Evolutionary conservation across 371 early-diverging fungal species (phyloP).

Genomic region (Phascolomyces articulosus): DNA sequence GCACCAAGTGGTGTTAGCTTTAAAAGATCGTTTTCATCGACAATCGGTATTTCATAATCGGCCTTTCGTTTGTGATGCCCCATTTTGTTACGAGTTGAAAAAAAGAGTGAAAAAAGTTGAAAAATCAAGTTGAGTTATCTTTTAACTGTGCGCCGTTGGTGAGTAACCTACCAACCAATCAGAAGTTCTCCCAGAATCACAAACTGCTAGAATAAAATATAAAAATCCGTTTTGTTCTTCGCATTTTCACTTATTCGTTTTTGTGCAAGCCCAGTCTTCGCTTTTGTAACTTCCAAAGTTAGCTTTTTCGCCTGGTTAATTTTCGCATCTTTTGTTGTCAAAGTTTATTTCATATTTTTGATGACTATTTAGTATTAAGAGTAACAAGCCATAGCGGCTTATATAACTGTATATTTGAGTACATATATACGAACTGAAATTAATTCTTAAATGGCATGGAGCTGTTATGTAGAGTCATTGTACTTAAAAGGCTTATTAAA

Average conservation of each 20-base stretch:
- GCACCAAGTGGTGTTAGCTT: conserved; percentile 97
- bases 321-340: no score
- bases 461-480: background rate
- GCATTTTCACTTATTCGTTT: no score
- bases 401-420: background rate
- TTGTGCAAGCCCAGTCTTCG: no score
- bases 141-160: no score
- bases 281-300: background rate
- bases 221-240: no score
- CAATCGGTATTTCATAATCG: conserved; percentile 53
- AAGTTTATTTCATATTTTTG: background rate
- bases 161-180: no score
- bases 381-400: background rate
- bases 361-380: background rate
- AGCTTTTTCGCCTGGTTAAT: no score
- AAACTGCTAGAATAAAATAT: no score
- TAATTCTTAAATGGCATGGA: background rate
- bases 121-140: background rate
- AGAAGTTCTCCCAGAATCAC: no score
- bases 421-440: background rate
- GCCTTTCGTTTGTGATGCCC: conserved; percentile 52
- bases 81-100: conserved; percentile 18
- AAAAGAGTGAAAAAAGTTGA: background rate
- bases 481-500: background rate
- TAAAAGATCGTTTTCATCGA: conserved; percentile 71